Conservation (phyloP, 805 yeast genomes). For the Saturnispora bothae region DNA sequence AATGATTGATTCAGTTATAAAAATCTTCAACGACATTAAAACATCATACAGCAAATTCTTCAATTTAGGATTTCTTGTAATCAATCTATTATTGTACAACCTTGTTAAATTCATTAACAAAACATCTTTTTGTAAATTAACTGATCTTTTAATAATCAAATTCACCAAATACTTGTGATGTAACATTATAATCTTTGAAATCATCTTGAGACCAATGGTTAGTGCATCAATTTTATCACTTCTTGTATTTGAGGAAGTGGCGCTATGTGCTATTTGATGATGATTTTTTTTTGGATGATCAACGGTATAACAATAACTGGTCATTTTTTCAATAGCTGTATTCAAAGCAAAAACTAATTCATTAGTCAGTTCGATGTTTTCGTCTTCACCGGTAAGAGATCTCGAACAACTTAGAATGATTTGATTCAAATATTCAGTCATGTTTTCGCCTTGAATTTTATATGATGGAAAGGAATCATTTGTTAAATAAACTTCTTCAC, state of each 20-base stretch:
- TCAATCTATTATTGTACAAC: slow-evolving; percentile 34
- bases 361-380: slow-evolving; percentile 23
- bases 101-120: slow-evolving; percentile 39
- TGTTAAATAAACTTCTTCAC: slow-evolving; percentile 33
- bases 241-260: slow-evolving; percentile 5
- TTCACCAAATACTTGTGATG: slow-evolving; percentile 43
- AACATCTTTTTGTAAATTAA: slow-evolving; percentile 31
- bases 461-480: slow-evolving; percentile 30
- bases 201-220: slow-evolving; percentile 31
- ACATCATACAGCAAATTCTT: slow-evolving; percentile 51
- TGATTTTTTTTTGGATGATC: slow-evolving; percentile 16
- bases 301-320: slow-evolving; percentile 21
- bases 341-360: slow-evolving; percentile 33
- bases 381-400: not conserved
- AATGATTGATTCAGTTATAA: slow-evolving; percentile 23
- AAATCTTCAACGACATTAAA: slow-evolving; percentile 39
- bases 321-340: slow-evolving; percentile 30
- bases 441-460: slow-evolving; percentile 18
- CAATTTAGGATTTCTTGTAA: slow-evolving; percentile 37
- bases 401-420: slow-evolving; percentile 39
- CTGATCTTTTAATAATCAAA: slow-evolving; percentile 32
- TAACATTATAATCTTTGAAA: slow-evolving; percentile 45
- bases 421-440: slow-evolving; percentile 32
- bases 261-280: slow-evolving; percentile 6
- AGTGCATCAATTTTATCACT: slow-evolving; percentile 17